These are phyloP conservation scores for Achaetomium macrosporum DNA, from an alignment of 2,329 filamentous ascomycete genomes.

Conservation along the genomic window DNA sequence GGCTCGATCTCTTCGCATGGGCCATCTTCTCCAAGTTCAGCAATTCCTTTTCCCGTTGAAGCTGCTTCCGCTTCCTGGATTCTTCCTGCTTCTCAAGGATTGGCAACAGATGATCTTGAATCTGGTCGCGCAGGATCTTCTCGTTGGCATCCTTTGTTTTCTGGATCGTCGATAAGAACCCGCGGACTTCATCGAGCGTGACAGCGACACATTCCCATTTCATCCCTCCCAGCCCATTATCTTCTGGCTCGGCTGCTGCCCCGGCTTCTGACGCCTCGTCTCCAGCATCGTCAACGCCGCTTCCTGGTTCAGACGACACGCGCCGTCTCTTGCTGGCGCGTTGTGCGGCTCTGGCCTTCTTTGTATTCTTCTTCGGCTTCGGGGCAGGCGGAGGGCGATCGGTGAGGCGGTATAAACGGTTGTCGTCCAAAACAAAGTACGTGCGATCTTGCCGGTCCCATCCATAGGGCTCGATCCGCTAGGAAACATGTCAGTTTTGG, in stretches of 20 bases:
- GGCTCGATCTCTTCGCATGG: conserved; percentile 88
- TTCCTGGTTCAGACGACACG: conserved; percentile 38
- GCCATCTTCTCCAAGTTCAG: conserved; percentile 79
- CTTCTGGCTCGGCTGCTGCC: conserved; percentile 33
- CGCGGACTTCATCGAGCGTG: conserved; percentile 68
- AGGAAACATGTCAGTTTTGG: neutral
- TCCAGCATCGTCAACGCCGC: conserved; percentile 34
- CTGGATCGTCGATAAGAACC: conserved; percentile 63
- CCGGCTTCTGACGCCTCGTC: conserved; percentile 27
- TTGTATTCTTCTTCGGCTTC: conserved; percentile 59
- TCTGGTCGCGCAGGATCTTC: conserved; percentile 64
- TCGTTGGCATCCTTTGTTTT: conserved; percentile 81
- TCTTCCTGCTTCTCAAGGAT: conserved; percentile 75
- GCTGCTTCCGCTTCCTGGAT: conserved; percentile 63
- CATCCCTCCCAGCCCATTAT: conserved; percentile 66
- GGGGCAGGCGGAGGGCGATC: conserved; percentile 60
- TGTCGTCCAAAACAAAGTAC: conserved; percentile 90
- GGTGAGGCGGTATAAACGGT: conserved; percentile 83
- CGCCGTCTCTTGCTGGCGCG: conserved; percentile 70
- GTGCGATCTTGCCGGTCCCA: conserved; percentile 83
- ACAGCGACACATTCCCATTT: conserved; percentile 91
- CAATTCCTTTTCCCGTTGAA: conserved; percentile 69
- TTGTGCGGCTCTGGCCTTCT: conserved; percentile 56
- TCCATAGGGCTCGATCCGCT: conserved; percentile 76
- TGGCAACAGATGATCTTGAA: conserved; percentile 75